phyloP scores from a whole-genome alignment of 108 stramenopile species.

The Skeletonema marinoi region DNA sequence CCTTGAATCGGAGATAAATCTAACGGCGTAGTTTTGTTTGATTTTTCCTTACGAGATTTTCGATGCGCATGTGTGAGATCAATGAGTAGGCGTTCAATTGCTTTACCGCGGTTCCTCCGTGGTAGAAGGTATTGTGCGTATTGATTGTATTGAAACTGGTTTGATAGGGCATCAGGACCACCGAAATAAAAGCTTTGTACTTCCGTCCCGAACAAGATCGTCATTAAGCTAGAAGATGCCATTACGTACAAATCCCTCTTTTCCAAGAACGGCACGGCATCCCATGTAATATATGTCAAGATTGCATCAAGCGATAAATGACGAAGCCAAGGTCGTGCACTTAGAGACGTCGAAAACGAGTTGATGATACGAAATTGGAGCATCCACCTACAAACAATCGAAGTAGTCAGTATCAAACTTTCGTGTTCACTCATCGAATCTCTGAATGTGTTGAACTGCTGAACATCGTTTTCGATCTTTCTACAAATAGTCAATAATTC shows the following conservation, averaged over 20 bases:
- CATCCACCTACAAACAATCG: slow-evolving; percentile 50
- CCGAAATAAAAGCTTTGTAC: slow-evolving; percentile 45
- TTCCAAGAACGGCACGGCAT: slow-evolving; percentile 70
- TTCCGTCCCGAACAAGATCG: slow-evolving; percentile 45
- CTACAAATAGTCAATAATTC: neutral
- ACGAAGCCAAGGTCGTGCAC: slow-evolving; percentile 71
- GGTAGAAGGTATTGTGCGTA: slow-evolving; percentile 48
- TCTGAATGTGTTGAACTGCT: slow-evolving; percentile 6
- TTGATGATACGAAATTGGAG: slow-evolving; percentile 38
- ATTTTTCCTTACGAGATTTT: slow-evolving; percentile 20
- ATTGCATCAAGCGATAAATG: slow-evolving; percentile 81
- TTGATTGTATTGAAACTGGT: slow-evolving; percentile 6
- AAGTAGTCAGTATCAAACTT: slow-evolving; percentile 53
- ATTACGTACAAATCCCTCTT: slow-evolving; percentile 53
- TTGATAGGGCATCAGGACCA: neutral
- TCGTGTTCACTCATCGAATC: slow-evolving; percentile 59
- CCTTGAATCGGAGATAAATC: slow-evolving; percentile 31
- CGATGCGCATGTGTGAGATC: slow-evolving; percentile 65
- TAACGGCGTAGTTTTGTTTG: slow-evolving; percentile 1
- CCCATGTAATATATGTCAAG: slow-evolving; percentile 78
- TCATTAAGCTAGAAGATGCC: slow-evolving; percentile 45
- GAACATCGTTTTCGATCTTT: slow-evolving; percentile 24
- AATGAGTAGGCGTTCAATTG: slow-evolving; percentile 74
- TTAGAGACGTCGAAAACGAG: slow-evolving; percentile 7
- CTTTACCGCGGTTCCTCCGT: slow-evolving; percentile 79